Percentiles rank a stretch among this genome's conserved stretches.
Conservation (phyloP, 257 asterid genomes). For the Rhazya stricta region DNA sequence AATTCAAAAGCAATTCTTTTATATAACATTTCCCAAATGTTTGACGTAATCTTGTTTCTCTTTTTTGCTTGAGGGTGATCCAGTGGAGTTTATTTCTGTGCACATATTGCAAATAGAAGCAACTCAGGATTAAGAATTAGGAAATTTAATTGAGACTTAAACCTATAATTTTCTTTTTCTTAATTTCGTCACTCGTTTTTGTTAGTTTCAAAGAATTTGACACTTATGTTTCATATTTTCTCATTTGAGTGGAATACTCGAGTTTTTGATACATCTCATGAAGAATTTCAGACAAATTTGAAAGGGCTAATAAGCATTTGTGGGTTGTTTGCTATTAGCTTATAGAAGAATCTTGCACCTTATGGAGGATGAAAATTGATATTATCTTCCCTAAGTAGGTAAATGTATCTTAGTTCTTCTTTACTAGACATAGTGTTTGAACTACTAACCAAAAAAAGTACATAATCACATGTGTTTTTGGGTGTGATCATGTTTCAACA, state of each 20-base stretch:
- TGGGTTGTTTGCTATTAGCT: background rate
- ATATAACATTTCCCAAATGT: background rate
- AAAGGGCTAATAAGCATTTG: background rate
- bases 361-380: background rate
- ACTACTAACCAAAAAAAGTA: background rate
- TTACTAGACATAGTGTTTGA: background rate
- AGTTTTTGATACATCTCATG: conserved; percentile 2
- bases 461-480: background rate
- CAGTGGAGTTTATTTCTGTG: background rate
- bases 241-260: background rate
- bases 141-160: background rate
- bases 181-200: background rate
- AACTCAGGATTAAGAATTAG: background rate
- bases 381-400: background rate
- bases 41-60: background rate
- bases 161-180: background rate
- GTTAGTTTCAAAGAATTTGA: background rate
- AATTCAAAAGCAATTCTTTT: background rate
- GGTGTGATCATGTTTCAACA: background rate
- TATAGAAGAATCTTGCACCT: background rate
- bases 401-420: background rate
- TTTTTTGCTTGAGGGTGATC: conserved; percentile 2
- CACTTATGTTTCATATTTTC: background rate
- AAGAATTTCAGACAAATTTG: background rate
- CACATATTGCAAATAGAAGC: background rate